Evolutionary conservation across 1,284 basidiomycete genomes (phyloP).

Genomic region (Pyrrhoderma lamaoense): DNA sequence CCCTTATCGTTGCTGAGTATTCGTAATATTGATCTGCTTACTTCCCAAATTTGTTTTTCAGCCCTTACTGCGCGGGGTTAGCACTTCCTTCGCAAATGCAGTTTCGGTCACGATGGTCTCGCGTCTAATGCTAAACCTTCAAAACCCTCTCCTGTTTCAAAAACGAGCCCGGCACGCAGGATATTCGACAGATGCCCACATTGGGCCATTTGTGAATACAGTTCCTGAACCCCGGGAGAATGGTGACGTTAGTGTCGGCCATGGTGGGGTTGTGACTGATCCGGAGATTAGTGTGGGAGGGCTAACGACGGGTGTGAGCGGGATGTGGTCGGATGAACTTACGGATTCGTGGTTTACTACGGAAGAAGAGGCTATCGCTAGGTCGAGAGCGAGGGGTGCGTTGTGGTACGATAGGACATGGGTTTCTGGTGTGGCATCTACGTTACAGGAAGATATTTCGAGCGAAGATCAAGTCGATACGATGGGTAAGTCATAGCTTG

Average conservation of each 20-base stretch:
- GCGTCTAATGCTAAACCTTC: conserved; percentile 16
- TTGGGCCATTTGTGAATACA: conserved; percentile 7
- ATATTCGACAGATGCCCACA: no score
- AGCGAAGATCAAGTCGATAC: background rate
- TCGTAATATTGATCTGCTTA: no score
- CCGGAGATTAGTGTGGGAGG: no score
- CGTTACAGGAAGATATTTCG: background rate
- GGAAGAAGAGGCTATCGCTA: background rate
- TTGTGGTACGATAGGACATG: conserved; percentile 12
- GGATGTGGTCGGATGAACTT: background rate
- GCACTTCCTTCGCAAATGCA: conserved; percentile 12
- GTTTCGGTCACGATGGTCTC: conserved; percentile 16
- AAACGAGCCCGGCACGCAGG: no score
- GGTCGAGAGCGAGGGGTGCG: background rate
- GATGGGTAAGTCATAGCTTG: no score
- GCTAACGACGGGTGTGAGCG: background rate
- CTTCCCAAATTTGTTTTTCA: background rate
- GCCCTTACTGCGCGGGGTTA: conserved; percentile 13
- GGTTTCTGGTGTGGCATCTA: conserved; percentile 2
- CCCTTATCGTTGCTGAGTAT: background rate
- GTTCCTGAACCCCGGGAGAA: background rate
- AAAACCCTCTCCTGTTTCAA: conserved; percentile 10
- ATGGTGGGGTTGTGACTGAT: no score
- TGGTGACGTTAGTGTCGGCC: background rate
- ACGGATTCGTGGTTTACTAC: background rate